Evolutionary conservation across 108 stramenopile genomes (phyloP).

Genomic region (Nitzschia palea): DNA sequence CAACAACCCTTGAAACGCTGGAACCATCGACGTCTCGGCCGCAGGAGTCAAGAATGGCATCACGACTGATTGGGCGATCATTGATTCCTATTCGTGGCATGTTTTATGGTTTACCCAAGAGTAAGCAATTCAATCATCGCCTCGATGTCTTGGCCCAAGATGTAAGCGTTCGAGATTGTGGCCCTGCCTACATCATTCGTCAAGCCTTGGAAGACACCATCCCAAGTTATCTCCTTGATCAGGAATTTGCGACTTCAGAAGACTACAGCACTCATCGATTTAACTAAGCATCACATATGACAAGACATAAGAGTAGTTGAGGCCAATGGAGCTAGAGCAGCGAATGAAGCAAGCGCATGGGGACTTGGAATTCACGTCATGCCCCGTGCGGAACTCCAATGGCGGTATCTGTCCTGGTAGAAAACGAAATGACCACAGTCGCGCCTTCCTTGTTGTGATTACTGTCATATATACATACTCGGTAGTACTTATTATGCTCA

Average conservation of each 20-base stretch:
- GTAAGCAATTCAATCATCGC: slow-evolving; percentile 40
- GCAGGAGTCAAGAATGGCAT: slow-evolving; percentile 40
- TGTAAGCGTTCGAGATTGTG: slow-evolving; percentile 58
- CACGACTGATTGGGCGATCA: slow-evolving; percentile 44
- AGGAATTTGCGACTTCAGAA: slow-evolving; percentile 32
- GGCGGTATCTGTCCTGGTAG: too few species aligned
- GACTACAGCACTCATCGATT: slow-evolving; percentile 7
- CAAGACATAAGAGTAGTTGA: too few species aligned
- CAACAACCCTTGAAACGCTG: neutral
- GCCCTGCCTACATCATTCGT: slow-evolving; percentile 61
- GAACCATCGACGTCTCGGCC: neutral
- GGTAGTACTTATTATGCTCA: too few species aligned
- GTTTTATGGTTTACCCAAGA: slow-evolving; percentile 45
- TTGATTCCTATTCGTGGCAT: slow-evolving; percentile 60
- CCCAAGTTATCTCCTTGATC: slow-evolving; percentile 35
- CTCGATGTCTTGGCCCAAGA: slow-evolving; percentile 49
- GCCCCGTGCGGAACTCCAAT: too few species aligned
- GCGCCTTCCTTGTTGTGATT: too few species aligned
- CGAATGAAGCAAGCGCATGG: too few species aligned
- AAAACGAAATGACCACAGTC: too few species aligned
- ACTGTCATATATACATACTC: too few species aligned
- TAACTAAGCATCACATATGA: neutral
- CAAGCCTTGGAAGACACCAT: slow-evolving; percentile 44
- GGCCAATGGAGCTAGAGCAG: too few species aligned
- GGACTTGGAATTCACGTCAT: too few species aligned